phyloP scores from a whole-genome alignment of 805 yeast genomes.

The Blastobotrys robertii region DNA sequence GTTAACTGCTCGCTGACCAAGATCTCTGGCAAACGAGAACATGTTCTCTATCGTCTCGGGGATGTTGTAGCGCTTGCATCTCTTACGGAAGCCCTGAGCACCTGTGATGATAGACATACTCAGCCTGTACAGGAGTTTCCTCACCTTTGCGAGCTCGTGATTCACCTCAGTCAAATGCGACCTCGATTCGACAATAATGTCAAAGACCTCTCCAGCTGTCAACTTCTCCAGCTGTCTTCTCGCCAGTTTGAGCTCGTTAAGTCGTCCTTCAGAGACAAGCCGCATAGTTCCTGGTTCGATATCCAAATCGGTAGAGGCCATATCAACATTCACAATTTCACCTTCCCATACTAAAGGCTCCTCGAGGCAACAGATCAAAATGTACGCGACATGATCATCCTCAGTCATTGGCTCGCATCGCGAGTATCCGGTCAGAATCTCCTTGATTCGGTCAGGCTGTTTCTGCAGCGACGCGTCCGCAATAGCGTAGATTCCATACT shows the following conservation, averaged over 20 bases:
- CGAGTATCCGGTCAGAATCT: slow-evolving; percentile 25
- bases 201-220: slow-evolving; percentile 40
- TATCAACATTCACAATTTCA: slow-evolving; percentile 44
- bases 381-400: slow-evolving; percentile 44
- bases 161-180: slow-evolving; percentile 69
- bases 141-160: slow-evolving; percentile 55
- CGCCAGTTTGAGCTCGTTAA: slow-evolving; percentile 43
- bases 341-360: slow-evolving; percentile 93
- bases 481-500: slow-evolving; percentile 68
- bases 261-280: slow-evolving; percentile 62
- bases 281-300: slow-evolving; percentile 60
- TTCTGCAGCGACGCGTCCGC: slow-evolving; percentile 52
- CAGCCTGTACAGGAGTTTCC: slow-evolving; percentile 58
- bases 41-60: slow-evolving; percentile 70
- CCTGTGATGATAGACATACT: slow-evolving; percentile 56
- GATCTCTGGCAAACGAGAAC: slow-evolving; percentile 71
- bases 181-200: slow-evolving; percentile 46
- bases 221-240: slow-evolving; percentile 47
- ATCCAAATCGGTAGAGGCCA: slow-evolving; percentile 32
- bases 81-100: slow-evolving; percentile 40
- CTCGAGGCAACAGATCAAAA: slow-evolving; percentile 64
- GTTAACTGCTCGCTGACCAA: slow-evolving; percentile 61
- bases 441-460: slow-evolving; percentile 28
- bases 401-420: slow-evolving; percentile 19
- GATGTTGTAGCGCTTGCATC: slow-evolving; percentile 39